A percentile compares a stretch with the other conserved stretches of the same genome.
Evolutionary conservation across 352 stramenopile genomes (phyloP).

Genomic region (Pythium sp.): DNA sequence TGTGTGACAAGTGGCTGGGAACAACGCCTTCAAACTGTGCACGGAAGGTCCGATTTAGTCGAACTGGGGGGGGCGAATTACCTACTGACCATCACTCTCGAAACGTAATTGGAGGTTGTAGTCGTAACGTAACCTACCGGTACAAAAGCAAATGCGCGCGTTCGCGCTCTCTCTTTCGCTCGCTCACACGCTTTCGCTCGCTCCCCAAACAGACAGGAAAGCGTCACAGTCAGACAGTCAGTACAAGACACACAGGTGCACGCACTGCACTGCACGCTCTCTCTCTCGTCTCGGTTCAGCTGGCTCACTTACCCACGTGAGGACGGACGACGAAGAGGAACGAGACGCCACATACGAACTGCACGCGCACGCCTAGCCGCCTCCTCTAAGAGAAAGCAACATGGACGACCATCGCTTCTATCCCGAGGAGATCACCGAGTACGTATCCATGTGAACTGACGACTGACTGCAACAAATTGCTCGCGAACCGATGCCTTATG

Average conservation of each 20-base stretch:
- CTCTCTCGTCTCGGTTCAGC: neutral
- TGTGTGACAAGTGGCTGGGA: conserved; percentile 13
- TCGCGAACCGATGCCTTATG: neutral
- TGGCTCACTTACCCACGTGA: neutral
- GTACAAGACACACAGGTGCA: neutral
- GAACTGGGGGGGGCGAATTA: conserved; percentile 1
- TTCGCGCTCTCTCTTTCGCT: conserved; percentile 3
- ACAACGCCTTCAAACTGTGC: neutral
- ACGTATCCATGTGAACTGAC: conserved; percentile 14
- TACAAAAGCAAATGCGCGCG: conserved; percentile 2
- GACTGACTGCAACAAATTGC: neutral
- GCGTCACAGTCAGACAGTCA: conserved; percentile 3
- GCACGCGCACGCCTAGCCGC: neutral
- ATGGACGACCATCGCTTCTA: conserved; percentile 54
- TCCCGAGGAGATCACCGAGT: conserved; percentile 54
- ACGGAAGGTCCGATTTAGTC: neutral
- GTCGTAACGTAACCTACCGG: conserved; percentile 9
- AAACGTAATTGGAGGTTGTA: conserved; percentile 5
- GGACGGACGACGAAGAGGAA: neutral
- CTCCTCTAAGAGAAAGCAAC: neutral
- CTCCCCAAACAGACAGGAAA: neutral
- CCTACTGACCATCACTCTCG: conserved; percentile 5
- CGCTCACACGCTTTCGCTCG: conserved; percentile 5
- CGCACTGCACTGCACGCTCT: no score
- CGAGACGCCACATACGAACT: neutral